Evolutionary conservation across 805 yeast genomes (phyloP).

Genomic region (Huiozyma sinensis): DNA sequence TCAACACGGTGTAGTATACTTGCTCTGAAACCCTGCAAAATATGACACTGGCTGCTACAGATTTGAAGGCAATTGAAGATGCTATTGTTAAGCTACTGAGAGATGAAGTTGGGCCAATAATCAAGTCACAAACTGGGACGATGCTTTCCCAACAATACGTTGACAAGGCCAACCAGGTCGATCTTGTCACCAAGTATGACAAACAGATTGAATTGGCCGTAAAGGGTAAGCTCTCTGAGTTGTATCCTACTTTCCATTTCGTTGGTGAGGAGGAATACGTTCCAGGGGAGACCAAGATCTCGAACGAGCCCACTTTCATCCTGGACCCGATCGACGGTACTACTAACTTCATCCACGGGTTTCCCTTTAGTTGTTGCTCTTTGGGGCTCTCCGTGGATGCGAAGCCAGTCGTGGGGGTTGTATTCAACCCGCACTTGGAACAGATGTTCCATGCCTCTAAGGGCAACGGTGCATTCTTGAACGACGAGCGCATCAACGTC

Average conservation of each 20-base stretch:
- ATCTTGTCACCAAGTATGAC: conserved; percentile 52
- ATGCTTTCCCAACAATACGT: conserved; percentile 31
- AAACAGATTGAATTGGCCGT: conserved; percentile 40
- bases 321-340: conserved; percentile 63
- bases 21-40: neutral
- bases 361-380: conserved; percentile 53
- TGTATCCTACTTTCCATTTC: conserved; percentile 42
- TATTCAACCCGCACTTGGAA: conserved; percentile 50
- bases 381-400: conserved; percentile 42
- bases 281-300: conserved; percentile 37
- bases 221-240: conserved; percentile 19
- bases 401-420: conserved; percentile 50
- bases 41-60: conserved; percentile 12
- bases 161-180: conserved; percentile 51
- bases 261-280: conserved; percentile 53
- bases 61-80: conserved; percentile 21
- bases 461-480: conserved; percentile 46
- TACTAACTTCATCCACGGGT: conserved; percentile 51
- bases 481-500: conserved; percentile 30
- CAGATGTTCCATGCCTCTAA: conserved; percentile 43
- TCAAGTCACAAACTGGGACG: conserved; percentile 19
- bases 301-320: conserved; percentile 48
- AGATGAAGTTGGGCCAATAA: conserved; percentile 20
- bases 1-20: too few species aligned
- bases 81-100: conserved; percentile 14